Base-by-base conservation (phyloP, 2,329 filamentous ascomycete species). In the Parastagonospora nodorum region DNA sequence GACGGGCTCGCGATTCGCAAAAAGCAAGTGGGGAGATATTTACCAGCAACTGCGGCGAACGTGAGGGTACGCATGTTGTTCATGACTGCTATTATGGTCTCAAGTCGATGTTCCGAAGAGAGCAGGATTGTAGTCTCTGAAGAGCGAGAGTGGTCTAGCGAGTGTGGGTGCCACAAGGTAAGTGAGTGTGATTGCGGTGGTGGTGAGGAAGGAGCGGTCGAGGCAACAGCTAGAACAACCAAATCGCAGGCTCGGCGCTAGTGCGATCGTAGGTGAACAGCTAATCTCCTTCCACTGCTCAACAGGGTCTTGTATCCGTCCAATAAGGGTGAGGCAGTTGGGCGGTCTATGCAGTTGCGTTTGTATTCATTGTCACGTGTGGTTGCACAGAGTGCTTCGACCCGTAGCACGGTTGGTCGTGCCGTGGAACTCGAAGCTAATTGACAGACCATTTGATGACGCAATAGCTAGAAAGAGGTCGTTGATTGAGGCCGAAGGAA, bases 341-440 rank as follows among this genome's bases (percentile, higher is more conserved):
- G 14, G 54, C 37, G 31, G 53, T 52, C 51, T 55, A 52, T 32
- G 29, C 19, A 16, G 19, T 15, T 32, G 37, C 48, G 42, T 60
- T 61, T 57, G 55, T 50, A 19, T 43, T 36, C 42, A 36, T 37
- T 35, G 19, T 16, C 19, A 39, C 40, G 37, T 44, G 38, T 30
- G 27, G 44, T 45, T 40, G 29, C 35, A n/a, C 30, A 9, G 11
- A 27, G 19, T 38, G 38, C 44, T 52, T 37, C 14, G 45, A 36
- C 50, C 33, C 30, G 40, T 42, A 55, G 29, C 31, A 45, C 48
- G 31, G 40, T 33, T 24, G 27, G 48, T 31, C 42, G 42, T 28
- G 28, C 28, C 4, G 36, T 24, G 19, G 19, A 24, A 24, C 19
- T 24, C 19, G 19, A 24, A 24, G 19, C 19, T 24, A 24, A 24